Conservation (phyloP, 495 filamentous ascomycete species). For the Pseudotulostoma volvatum region DNA sequence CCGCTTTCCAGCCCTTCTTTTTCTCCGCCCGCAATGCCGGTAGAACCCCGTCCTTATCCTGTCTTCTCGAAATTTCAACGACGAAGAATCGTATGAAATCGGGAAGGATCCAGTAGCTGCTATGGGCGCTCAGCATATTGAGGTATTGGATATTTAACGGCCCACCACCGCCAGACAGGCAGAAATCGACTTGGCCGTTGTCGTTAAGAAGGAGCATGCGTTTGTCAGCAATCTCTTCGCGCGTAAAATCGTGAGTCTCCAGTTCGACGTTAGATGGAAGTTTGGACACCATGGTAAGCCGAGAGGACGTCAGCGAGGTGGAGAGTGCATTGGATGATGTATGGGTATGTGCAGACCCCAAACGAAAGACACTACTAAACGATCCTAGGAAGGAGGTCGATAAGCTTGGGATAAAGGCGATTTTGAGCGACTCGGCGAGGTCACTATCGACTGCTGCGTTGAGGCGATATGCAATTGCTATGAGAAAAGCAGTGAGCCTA, state of each 20-base stretch:
- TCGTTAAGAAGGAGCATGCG: conserved; percentile 80
- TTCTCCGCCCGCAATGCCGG: conserved; percentile 60
- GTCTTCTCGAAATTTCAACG: conserved; percentile 62
- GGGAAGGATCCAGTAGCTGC: conserved; percentile 72
- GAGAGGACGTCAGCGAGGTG: conserved; percentile 14
- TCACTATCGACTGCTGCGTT: conserved; percentile 75
- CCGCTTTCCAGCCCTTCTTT: conserved; percentile 35
- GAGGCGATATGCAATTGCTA: conserved; percentile 72
- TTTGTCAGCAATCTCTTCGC: conserved; percentile 85
- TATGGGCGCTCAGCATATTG: conserved; percentile 95
- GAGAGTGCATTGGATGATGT: conserved; percentile 6
- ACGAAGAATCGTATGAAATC: conserved; percentile 83
- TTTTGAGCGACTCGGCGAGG: conserved; percentile 61
- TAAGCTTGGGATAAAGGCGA: conserved; percentile 60
- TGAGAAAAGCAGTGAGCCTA: conserved; percentile 29
- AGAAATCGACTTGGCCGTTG: conserved; percentile 89
- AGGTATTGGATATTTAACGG: conserved; percentile 87
- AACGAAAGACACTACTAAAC: conserved; percentile 46
- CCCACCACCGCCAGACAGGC: conserved; percentile 59
- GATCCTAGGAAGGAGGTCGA: conserved; percentile 49
- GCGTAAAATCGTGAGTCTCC: conserved; percentile 86
- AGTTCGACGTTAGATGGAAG: conserved; percentile 84
- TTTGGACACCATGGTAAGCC: conserved; percentile 34
- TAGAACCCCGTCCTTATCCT: conserved; percentile 52
- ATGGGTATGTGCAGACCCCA: conserved; percentile 18